Base-by-base conservation (phyloP, 2,329 filamentous ascomycete genomes). In the Madurella mycetomatis region DNA sequence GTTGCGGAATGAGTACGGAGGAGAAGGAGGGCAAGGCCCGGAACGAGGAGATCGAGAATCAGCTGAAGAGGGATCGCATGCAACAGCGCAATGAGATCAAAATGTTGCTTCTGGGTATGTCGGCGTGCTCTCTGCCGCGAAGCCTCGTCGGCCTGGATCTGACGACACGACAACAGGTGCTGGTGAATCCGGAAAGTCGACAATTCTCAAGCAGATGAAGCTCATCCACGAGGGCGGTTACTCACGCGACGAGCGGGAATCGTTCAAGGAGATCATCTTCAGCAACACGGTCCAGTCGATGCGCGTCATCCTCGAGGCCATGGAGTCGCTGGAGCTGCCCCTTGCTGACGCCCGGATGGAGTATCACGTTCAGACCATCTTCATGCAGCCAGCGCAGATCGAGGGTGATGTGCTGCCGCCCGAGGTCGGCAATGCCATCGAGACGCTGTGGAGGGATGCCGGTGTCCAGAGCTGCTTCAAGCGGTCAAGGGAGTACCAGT, bases 11-110 rank as follows among this genome's bases (percentile, higher is more conserved):
- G 90, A 97, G 92, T 75, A 96, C 94, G 71, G 94, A 97, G 81
- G 94, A 97, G 79, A 96, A 96, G 87, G 94, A 97, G 91, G 92
- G 94, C 78, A 97, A 96, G 89, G 90, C 91, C 81, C 87, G 94
- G 67, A 97, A 99, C 73, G 94, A 99, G 83, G 92, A 97, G 85
- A 99, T 99, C 70, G 94, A 99, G 78, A 97, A 96, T 74, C 92
- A 97, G 81, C 81, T 97, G 72, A 97, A 96, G 84, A 84, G 90
- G 73, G 94, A 99, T 72, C 95, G 95, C 78, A 89, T 97, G 89
- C 88, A 95, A 81, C 92, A 96, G 79, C 87, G 92, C 68, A 99
- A 99, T 67, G 94, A 99, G 78, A 99, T 99, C 80, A 99, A 99
- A 84, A 97, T 99, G 94, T 81, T 99, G 67, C 83, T 99, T 68